Evolutionary conservation across 2,329 filamentous ascomycete species (phyloP), one percentile per base, ranked within the genome.

Genomic region (Corynespora cassiicola): DNA sequence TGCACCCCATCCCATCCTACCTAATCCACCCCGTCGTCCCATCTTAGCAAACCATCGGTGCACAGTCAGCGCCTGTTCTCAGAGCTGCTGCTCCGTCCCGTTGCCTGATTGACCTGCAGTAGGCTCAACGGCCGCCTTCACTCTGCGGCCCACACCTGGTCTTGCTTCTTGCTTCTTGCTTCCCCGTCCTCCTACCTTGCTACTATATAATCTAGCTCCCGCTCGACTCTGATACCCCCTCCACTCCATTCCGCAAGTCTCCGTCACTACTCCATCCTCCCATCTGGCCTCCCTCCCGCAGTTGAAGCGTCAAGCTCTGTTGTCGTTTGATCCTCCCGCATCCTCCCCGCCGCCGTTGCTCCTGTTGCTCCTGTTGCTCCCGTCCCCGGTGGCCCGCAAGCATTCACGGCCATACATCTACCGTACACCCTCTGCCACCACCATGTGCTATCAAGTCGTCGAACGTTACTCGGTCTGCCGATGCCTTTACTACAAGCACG

Each of bases 401-500:
- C 18, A 7, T 19, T 31, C 15, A 21, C 6, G 8, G n/a, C n/a
- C 24, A n/a, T n/a, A n/a, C n/a, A n/a, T n/a, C n/a, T n/a, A n/a
- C n/a, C n/a, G n/a, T n/a, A n/a, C n/a, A 10, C 25, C 17, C 15
- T 6, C 15, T 5, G 21, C 28, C 28, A 11, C 23, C 50, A 54
- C 39, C 46, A 95, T 96, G 90, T 96, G 90, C 64, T 91, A 89
- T 63, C 88, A 91, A 72, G 73, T 96, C 47, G 76, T 92, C 57
- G 90, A 96, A 70, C 79, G 88, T 42, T 96, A 90, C 75, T 85
- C 90, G 38, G 88, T 86, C 39, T 96, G 90, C 78, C 81, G 84
- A 50, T 96, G 90, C 72, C 78, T 92, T 56, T 95, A 96, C 76
- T 89, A 92, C 75, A 80, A 86, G 61, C 91, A 96, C 67, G 84